Base-by-base conservation (phyloP, 1,284 basidiomycete species). In the Cryptococcus jaspeensis region DNA sequence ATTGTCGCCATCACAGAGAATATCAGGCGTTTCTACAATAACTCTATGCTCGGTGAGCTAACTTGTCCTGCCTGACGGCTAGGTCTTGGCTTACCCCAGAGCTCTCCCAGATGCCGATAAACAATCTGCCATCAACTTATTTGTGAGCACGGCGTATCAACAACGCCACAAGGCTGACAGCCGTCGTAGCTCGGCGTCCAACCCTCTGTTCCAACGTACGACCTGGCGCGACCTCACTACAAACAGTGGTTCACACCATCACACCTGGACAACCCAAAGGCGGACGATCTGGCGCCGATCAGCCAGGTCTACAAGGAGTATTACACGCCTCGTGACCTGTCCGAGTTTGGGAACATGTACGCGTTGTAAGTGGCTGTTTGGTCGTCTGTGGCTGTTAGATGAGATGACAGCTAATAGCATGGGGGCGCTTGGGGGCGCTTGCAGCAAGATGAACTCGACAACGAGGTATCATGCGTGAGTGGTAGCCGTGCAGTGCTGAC, bases 81-180 rank as follows among this genome's bases (percentile, higher is more conserved):
- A 36, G 23, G n/a, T 23, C 42, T 16, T n/a, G 38, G 12, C 39
- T 51, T 32, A 52, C 42, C 32, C 6, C 16, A 44, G 28, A 32
- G 4, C 15, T 32, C 45, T 41, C 37, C 16, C 56, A 88, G 93
- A 99, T 71, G 93, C 92, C 1, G 96, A 99, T 77, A 99, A 99
- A 76, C 96, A 99, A 77, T 85, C 90, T 0, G 93, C 96, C 0
- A 99, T 98, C 74, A 95, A 99, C 74, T 83, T 98, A 23, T 99
- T 99, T 75, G 73, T 76, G 22, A 55, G 70, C 36, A 5, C 35
- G 46, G 20, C 1, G n/a, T n/a, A 8, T 22, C 28, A 9, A n/a
- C 5, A 35, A 40, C n/a, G 36, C 43, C 28, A 32, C 55, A 22
- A n/a, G 53, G 18, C 13, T 42, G 25, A 22, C 28, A 12, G n/a